Evolutionary conservation across 495 filamentous ascomycete genomes (phyloP).

Genomic region (Aspergillus nidulans): DNA sequence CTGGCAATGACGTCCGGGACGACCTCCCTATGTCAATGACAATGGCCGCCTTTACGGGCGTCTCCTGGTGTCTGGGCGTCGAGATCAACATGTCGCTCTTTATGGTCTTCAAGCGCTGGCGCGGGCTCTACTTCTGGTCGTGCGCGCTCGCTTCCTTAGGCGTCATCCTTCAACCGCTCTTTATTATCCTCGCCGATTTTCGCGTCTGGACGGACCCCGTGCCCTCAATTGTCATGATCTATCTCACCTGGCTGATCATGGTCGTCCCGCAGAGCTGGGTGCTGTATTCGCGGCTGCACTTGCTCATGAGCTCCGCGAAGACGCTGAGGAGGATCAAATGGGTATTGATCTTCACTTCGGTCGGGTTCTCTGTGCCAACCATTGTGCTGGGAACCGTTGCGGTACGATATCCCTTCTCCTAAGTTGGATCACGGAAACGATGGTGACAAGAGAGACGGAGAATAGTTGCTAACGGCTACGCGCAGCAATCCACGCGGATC

Average conservation of each 20-base stretch:
- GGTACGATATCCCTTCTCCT: background rate
- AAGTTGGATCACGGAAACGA: background rate
- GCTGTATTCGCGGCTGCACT: constrained; percentile 38
- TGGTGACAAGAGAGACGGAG: background rate
- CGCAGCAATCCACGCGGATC: background rate
- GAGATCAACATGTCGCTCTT: constrained; percentile 19
- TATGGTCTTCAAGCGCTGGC: constrained; percentile 38
- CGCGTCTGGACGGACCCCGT: constrained; percentile 10
- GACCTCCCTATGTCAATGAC: background rate
- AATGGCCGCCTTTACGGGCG: constrained; percentile 1
- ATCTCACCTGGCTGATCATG: constrained; percentile 30
- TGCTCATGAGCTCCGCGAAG: constrained; percentile 16
- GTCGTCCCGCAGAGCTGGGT: constrained; percentile 25
- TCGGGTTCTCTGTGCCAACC: background rate
- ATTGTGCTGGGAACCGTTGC: background rate
- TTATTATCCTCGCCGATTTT: constrained; percentile 34
- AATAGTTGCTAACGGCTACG: no score
- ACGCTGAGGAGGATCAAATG: background rate
- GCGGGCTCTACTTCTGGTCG: constrained; percentile 42
- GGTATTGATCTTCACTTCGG: background rate
- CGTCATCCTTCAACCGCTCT: constrained; percentile 32
- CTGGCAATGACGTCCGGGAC: background rate
- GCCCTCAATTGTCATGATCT: constrained; percentile 22
- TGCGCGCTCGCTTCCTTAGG: constrained; percentile 32
- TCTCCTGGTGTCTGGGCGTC: background rate